Evolutionary conservation across 2,329 filamentous ascomycete genomes (phyloP), one percentile per base, ranked within the genome.

Genomic region (Zopfia rhizophila): DNA sequence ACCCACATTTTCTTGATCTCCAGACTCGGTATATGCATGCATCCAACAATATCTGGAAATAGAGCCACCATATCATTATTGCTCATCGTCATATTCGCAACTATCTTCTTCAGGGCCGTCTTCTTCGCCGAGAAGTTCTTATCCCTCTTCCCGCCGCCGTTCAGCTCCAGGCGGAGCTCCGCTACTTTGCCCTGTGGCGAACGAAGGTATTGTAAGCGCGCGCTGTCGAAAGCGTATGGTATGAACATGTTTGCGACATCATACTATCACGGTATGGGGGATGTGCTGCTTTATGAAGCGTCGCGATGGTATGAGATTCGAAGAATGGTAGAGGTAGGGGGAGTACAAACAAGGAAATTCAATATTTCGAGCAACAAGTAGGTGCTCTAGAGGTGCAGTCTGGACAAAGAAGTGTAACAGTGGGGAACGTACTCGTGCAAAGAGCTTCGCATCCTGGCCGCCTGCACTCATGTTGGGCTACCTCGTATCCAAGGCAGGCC

Each of bases 81-180:
- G 83, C 93, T 97, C 94, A 99, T 99, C 56, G 94, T 99, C 94
- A 99, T 99, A 72, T 99, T 99, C 71, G 94, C 94, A 63, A 99
- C 94, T 61, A 99, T 97, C 82, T 97, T 97, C 83, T 99, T 99
- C 54, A 99, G 82, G 8, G 94, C 92, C 68, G 97, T 95, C 83
- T 97, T 97, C 82, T 97, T 99, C 58, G 86, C 85, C 31, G 88
- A 83, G 75, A 91, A 88, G 76, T 95, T 96, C 83, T 97, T 97
- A 78, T 99, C 94, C 79, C 97, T 99, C 81, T 96, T 97, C 59
- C 90, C 88, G 70, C 91, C 91, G 74, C 87, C 90, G 75, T 91
- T 92, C 70, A 99, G 84, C 80, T 99, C 94, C 71, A 89, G 85
- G 72, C 94, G 91, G 69, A 99, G 82, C 83, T 99, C 94, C 53